Base-by-base conservation (phyloP, 1,284 basidiomycete genomes). In the Porogramme epimiltina region DNA sequence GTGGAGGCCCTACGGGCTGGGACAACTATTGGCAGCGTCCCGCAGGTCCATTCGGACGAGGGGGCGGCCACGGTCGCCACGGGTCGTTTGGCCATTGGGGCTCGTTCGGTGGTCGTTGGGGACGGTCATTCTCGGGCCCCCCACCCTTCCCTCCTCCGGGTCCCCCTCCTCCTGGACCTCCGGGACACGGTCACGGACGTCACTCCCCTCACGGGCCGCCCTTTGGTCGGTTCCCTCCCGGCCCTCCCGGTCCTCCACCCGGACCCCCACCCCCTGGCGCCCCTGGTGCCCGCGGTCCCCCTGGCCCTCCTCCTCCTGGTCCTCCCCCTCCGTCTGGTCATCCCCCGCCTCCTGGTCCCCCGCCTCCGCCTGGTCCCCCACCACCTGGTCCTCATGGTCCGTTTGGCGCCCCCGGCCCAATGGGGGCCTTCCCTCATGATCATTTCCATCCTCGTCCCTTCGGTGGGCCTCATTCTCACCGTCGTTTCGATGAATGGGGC, bases 91-190 rank as follows among this genome's bases (percentile, higher is more conserved):
- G 52, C 13, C 43, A 50, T 1, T 56, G 58, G 54, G 58, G 52
- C 10, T 48, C 52, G 2, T 54, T 56, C 20, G 58, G 55, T 13
- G 34, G 51, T 3, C 49, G 36, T 6, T 54, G 54, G 54, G 47
- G 41, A 31, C 28, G 62, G 63, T 33, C 66, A 63, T 39, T 55
- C 63, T 40, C 63, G 61, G 58, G 41, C n/a, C 55, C 58, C 31
- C 62, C 28, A 16, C 56, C 22, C 45, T 42, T 42, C 43, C 47
- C 26, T 48, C 37, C 34, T 51, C 56, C 51, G 18, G 45, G 45
- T 31, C 45, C 37, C 16, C 56, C 42, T 20, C 34, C 51, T 3
- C 54, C 47, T 10, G 43, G 51, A 41, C 46, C 45, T 10, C 45
- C 37, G 19, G 48, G 2, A 52, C 53, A 4, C 44, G 55, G 50